These are phyloP conservation scores for Nakaseomyces delphensis DNA, from an alignment of 1,139 yeast genomes.

Conservation along the genomic window DNA sequence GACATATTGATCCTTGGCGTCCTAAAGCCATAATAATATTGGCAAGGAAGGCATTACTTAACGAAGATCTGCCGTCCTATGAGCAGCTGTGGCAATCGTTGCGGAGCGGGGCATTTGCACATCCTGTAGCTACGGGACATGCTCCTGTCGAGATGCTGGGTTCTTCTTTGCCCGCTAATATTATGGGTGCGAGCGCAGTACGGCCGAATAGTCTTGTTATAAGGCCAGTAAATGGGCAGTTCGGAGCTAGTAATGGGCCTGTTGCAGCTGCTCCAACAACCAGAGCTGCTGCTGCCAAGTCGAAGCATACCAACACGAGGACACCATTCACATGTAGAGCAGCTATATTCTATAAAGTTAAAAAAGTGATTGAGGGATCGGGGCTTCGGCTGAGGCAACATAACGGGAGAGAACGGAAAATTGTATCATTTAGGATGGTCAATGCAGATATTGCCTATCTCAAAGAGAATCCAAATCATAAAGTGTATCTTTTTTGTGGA, in stretches of 20 bases:
- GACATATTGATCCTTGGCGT: conserved; percentile 35
- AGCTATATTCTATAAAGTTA: conserved; percentile 44
- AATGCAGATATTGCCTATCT: conserved; percentile 20
- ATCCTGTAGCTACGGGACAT: conserved; percentile 20
- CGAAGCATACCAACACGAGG: conserved; percentile 14
- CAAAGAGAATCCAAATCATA: conserved; percentile 13
- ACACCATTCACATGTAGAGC: conserved; percentile 34
- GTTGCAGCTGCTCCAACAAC: conserved; percentile 7
- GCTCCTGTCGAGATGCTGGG: conserved; percentile 12
- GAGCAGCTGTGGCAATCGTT: conserved; percentile 26
- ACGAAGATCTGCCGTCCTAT: conserved; percentile 37
- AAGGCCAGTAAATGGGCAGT: conserved; percentile 6
- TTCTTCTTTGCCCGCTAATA: background rate
- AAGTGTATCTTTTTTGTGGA: conserved; percentile 43
- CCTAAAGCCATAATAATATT: conserved; percentile 39
- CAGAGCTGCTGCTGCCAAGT: conserved; percentile 6
- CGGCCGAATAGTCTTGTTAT: conserved; percentile 6
- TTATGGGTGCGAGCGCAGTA: conserved; percentile 6
- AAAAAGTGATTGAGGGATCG: conserved; percentile 38
- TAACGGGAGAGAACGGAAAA: conserved; percentile 37
- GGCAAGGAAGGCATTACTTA: conserved; percentile 34
- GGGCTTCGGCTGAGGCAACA: conserved; percentile 36
- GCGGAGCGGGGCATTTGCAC: conserved; percentile 17
- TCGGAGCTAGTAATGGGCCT: conserved; percentile 3
- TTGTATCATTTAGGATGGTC: conserved; percentile 34